Evolutionary conservation across 2,329 filamentous ascomycete species (phyloP).

Genomic region (Nothomitra cinnamomea): DNA sequence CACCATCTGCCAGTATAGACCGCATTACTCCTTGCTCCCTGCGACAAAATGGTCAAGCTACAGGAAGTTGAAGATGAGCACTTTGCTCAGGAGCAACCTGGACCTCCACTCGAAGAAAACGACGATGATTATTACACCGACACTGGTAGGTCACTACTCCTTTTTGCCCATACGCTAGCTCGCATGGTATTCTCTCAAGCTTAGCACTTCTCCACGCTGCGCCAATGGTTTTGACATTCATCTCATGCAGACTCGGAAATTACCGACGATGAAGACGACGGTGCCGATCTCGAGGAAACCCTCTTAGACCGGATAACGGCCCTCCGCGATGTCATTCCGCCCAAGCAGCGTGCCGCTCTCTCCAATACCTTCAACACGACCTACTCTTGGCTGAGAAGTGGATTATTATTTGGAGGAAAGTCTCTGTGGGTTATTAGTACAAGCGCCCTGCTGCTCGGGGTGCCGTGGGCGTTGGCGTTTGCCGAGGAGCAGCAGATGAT

Average conservation of each 20-base stretch:
- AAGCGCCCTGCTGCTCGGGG: slow-evolving; percentile 72
- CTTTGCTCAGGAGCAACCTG: slow-evolving; percentile 56
- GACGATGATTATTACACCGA: slow-evolving; percentile 81
- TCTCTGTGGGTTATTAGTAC: slow-evolving; percentile 83
- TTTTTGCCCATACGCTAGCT: too few relatives aligned
- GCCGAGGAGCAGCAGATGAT: slow-evolving; percentile 92
- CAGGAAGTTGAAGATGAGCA: slow-evolving; percentile 95
- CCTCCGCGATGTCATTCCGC: slow-evolving; percentile 59
- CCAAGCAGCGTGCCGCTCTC: slow-evolving; percentile 52
- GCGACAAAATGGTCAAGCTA: slow-evolving; percentile 70
- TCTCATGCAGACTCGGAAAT: slow-evolving; percentile 5
- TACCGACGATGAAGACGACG: slow-evolving; percentile 45
- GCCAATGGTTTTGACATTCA: neutral
- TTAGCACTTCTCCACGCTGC: neutral
- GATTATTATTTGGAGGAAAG: slow-evolving; percentile 61
- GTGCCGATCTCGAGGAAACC: slow-evolving; percentile 36
- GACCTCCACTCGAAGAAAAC: slow-evolving; percentile 45
- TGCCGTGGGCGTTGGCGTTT: slow-evolving; percentile 84
- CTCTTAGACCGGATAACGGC: slow-evolving; percentile 54
- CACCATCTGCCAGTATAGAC: neutral
- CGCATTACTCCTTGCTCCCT: too few relatives aligned
- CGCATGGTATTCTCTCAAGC: neutral
- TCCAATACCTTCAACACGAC: slow-evolving; percentile 38
- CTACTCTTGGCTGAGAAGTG: slow-evolving; percentile 39
- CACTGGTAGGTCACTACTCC: slow-evolving; percentile 45